Evolutionary conservation across 2,329 filamentous ascomycete species (phyloP).

Genomic region (Exophiala phaeomuriformis): DNA sequence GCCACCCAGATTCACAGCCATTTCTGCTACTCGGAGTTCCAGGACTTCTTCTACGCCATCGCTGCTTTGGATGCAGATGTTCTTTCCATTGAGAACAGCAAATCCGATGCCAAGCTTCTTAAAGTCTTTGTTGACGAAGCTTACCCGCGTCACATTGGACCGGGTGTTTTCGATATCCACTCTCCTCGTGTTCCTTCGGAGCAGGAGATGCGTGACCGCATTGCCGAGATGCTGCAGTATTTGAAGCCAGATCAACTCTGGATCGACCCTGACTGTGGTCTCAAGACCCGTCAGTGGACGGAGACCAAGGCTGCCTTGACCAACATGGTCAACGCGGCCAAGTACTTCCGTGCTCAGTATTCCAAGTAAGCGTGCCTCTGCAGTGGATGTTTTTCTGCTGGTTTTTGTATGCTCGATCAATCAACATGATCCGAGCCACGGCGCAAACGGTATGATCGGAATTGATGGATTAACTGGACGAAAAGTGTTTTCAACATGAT

Average conservation of each 20-base stretch:
- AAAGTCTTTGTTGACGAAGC: conserved; percentile 96
- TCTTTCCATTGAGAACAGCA: conserved; percentile 99
- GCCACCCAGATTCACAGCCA: conserved; percentile 99
- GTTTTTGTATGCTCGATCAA: conserved; percentile 18
- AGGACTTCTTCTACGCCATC: conserved; percentile 99
- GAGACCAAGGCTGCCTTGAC: conserved; percentile 93
- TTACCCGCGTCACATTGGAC: conserved; percentile 96
- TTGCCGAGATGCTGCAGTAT: conserved; percentile 96
- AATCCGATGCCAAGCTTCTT: conserved; percentile 98
- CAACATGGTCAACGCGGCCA: conserved; percentile 98
- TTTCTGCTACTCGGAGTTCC: conserved; percentile 99
- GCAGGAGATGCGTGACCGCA: conserved; percentile 96
- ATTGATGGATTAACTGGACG: conserved; percentile 8
- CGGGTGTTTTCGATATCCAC: conserved; percentile 99
- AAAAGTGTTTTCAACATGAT: conserved; percentile 29
- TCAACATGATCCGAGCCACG: conserved; percentile 24
- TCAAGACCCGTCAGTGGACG: conserved; percentile 98
- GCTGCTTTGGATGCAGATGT: conserved; percentile 96
- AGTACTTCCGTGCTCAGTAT: conserved; percentile 90
- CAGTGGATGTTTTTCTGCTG: not conserved
- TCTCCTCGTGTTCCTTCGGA: conserved; percentile 93
- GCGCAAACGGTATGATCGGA: conserved; percentile 8
- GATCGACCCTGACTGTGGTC: conserved; percentile 98
- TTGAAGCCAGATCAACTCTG: conserved; percentile 98
- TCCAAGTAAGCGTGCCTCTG: conserved; percentile 13